A percentile compares a stretch with the other conserved stretches of the same genome.
These are phyloP conservation scores for Chrysosphaeria jannelii DNA, from an alignment of 2,329 filamentous ascomycete genomes.

Conservation along the genomic window DNA sequence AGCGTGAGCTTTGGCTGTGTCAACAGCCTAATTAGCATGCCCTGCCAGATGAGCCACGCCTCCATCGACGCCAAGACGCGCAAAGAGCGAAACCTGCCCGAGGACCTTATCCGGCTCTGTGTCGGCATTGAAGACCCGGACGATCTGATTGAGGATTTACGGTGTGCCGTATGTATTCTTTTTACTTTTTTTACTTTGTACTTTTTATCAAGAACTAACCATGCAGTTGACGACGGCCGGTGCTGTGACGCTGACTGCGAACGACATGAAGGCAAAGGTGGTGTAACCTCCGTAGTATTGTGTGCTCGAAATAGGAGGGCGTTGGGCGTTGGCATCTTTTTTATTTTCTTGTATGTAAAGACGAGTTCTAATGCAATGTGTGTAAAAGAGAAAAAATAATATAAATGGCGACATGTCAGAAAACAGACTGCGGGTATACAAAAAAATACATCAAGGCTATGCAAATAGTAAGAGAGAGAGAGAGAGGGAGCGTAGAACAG, in stretches of 20 bases:
- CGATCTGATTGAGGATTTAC: slow-evolving; percentile 79
- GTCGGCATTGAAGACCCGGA: slow-evolving; percentile 85
- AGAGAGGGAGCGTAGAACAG: too few relatives aligned
- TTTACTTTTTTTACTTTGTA: too few relatives aligned
- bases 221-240: slow-evolving; percentile 67
- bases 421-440: too few relatives aligned
- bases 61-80: slow-evolving; percentile 91
- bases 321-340: too few relatives aligned
- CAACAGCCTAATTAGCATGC: slow-evolving; percentile 97
- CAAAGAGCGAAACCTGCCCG: slow-evolving; percentile 67
- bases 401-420: too few relatives aligned
- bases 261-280: slow-evolving; percentile 40
- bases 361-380: too few relatives aligned
- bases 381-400: too few relatives aligned
- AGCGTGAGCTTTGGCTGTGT: slow-evolving; percentile 95
- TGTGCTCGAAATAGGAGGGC: too few relatives aligned
- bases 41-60: slow-evolving; percentile 96
- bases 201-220: not conserved
- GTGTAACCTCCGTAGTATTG: not conserved
- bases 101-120: slow-evolving; percentile 85
- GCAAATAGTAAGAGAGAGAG: too few relatives aligned
- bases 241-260: slow-evolving; percentile 59
- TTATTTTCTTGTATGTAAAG: too few relatives aligned
- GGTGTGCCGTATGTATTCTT: slow-evolving; percentile 42
- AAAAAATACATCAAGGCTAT: too few relatives aligned